Percentiles rank a stretch among this genome's conserved stretches.
Evolutionary conservation across 345 rosid species (phyloP).

Genomic region (Citrus reticulata): DNA sequence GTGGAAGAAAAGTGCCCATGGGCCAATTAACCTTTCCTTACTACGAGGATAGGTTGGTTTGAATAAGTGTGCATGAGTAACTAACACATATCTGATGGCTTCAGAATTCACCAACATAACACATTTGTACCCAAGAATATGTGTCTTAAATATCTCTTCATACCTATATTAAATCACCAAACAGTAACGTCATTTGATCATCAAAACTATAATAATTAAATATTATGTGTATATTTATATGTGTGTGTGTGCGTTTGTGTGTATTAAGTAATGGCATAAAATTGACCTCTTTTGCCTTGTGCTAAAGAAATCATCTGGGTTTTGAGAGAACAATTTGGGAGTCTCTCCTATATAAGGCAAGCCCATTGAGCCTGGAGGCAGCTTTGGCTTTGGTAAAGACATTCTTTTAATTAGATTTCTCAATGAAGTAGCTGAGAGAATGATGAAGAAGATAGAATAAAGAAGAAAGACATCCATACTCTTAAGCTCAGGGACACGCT

Average conservation of each 20-base stretch:
- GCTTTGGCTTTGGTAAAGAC: background rate
- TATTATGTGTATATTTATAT: too few species aligned
- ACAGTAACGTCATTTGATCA: background rate
- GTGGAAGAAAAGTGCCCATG: constrained; percentile 53
- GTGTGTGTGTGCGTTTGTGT: too few species aligned
- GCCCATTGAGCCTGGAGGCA: constrained; percentile 63
- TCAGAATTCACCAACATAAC: constrained; percentile 48
- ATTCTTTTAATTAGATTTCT: background rate
- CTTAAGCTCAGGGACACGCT: too few species aligned
- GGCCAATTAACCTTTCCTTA: constrained; percentile 46
- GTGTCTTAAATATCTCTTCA: constrained; percentile 50
- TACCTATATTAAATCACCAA: constrained; percentile 16
- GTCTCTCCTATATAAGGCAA: constrained; percentile 65
- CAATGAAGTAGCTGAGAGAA: background rate
- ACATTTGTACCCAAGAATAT: constrained; percentile 54
- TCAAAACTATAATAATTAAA: background rate
- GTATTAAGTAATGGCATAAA: background rate
- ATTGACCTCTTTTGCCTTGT: constrained; percentile 35
- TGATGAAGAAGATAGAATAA: background rate
- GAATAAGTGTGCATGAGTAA: constrained; percentile 42
- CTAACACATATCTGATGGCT: constrained; percentile 47
- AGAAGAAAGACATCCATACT: background rate
- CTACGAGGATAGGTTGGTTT: constrained; percentile 56
- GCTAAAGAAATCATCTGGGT: constrained; percentile 49
- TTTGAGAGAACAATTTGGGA: constrained; percentile 44